Base-by-base conservation (phyloP, 768 basidiomycete species). In the Podaxis sp. region DNA sequence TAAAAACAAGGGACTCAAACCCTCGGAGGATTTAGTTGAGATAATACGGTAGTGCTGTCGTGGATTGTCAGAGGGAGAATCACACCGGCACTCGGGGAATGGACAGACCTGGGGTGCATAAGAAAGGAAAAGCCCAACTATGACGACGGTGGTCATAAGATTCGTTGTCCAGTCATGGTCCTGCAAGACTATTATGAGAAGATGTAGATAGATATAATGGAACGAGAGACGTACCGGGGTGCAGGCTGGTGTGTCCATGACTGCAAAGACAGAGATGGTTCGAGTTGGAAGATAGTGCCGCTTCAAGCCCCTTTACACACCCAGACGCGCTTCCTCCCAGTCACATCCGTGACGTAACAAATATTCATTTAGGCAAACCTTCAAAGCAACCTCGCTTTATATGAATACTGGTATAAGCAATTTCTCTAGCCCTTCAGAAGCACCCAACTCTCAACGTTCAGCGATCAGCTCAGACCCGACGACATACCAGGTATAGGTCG, bases 1-100 rank as follows among this genome's bases (percentile, higher is more conserved):
- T 38, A 99, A 77, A 70, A 92, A 99, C 84, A 91, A 89, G 17
- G 96, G 94, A 65, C 92, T 95, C 66, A 99, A 87, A 0, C 97
- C 97, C 67, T 96, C 88, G 0, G 91, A 94, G 0, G 94, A 89
- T 42, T 85, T 82, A 24, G 86, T 81, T 55, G 79, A 72, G 68
- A 97, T 90, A 67, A 97, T 97, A 6, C 94, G 84, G 58, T 86
- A 76, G 68, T 93, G 93, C 89, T 94, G 44, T 11, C 8, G 33
- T 2, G 0, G 33, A 33, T 33, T 0, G 33, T 24, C 24, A 44
- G 33, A 33, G n/a, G 49, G 52, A 57, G 36, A 36, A 52, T 44
- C 63, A 48, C 26, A 2, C 33, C 55, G 33, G 48, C 42, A 30
- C 52, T 26, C 58, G 11, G 26, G 30, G 30, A 15, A 28, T 33